These are phyloP conservation scores for Trichosanthes truncata DNA, from an alignment of 306 rosid genomes.

Conservation along the genomic window DNA sequence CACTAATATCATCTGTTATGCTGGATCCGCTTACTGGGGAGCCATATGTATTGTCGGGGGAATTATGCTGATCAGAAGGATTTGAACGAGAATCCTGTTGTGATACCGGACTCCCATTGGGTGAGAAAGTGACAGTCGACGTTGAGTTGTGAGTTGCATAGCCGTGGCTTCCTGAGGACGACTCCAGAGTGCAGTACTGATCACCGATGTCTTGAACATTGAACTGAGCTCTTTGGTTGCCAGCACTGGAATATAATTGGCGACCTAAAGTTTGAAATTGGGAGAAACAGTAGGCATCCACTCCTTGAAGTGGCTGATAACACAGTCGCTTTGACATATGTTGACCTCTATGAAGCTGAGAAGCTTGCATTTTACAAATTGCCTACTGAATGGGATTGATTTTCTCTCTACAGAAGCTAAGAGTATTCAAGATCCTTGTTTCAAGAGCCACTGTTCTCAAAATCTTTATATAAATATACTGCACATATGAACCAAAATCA, in stretches of 20 bases:
- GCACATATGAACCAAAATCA: neutral
- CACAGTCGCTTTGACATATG: constrained; percentile 41
- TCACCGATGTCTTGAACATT: constrained; percentile 26
- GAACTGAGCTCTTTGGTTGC: constrained; percentile 35
- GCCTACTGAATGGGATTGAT: neutral
- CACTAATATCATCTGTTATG: constrained; percentile 53
- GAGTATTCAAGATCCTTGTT: neutral
- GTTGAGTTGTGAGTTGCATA: constrained; percentile 35
- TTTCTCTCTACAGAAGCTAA: constrained; percentile 6
- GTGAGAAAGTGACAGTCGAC: constrained; percentile 57
- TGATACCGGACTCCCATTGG: constrained; percentile 59
- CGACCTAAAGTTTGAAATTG: constrained; percentile 40
- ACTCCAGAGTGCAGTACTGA: constrained; percentile 75
- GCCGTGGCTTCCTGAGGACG: constrained; percentile 47
- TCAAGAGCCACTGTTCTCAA: neutral
- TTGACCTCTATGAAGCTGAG: constrained; percentile 53
- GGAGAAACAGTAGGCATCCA: constrained; percentile 49
- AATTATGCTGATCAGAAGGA: constrained; percentile 37
- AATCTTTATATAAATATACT: neutral
- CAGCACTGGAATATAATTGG: constrained; percentile 31
- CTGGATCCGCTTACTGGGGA: constrained; percentile 72
- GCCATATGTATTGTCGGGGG: constrained; percentile 56
- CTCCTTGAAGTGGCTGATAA: constrained; percentile 56
- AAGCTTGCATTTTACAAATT: constrained; percentile 54
- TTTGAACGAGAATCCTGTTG: constrained; percentile 57